Conservation (phyloP, 768 basidiomycete genomes). For the Sporobolomyces roseus region DNA sequence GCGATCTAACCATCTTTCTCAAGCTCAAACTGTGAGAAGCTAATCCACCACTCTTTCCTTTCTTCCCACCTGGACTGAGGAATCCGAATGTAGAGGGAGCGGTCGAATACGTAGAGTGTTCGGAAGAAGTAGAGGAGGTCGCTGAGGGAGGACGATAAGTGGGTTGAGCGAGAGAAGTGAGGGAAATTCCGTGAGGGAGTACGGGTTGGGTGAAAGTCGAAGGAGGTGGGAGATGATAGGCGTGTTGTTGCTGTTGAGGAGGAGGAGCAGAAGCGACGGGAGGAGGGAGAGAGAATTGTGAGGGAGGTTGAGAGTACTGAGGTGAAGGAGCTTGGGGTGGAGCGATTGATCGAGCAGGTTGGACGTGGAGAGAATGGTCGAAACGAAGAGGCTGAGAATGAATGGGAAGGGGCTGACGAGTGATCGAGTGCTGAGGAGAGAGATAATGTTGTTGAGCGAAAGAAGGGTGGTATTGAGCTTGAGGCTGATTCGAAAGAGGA, state of each 20-base stretch:
- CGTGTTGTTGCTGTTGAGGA: neutral
- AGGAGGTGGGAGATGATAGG: neutral
- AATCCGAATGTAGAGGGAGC: neutral
- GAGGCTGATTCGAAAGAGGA: neutral
- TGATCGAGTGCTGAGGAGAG: no score
- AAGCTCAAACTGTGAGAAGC: neutral
- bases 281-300: no score
- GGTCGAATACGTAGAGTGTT: neutral
- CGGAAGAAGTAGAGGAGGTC: neutral
- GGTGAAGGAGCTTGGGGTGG: neutral
- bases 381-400: constrained; percentile 27
- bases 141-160: neutral
- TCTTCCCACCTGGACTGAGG: no score
- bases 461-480: neutral
- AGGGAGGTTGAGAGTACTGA: no score
- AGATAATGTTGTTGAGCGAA: neutral
- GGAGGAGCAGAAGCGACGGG: no score
- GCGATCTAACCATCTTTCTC: constrained; percentile 6
- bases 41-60: neutral
- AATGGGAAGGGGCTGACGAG: constrained; percentile 2
- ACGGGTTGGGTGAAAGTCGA: constrained; percentile 1
- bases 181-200: no score
- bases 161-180: neutral
- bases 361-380: constrained; percentile 10
- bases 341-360: neutral